Base-by-base conservation (phyloP, 2,329 filamentous ascomycete species). In the Sporothrix pallida region DNA sequence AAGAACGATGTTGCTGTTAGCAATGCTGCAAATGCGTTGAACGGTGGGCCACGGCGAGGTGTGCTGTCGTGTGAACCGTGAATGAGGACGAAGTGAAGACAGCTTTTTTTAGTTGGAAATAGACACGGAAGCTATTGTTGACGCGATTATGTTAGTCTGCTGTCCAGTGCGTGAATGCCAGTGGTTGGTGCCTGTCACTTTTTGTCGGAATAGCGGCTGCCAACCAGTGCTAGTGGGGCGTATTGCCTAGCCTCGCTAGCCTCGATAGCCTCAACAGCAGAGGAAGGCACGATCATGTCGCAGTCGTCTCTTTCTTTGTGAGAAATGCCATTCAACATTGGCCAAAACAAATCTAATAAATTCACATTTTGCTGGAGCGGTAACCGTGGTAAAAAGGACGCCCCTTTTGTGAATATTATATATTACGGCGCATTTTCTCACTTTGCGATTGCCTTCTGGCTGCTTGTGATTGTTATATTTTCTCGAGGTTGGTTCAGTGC, bases 121-220 rank as follows among this genome's bases (percentile, higher is more conserved):
- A 48, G 62, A 44, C 67, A 26, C 31, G 67, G 31, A 31, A 42
- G 67, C 31, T 23, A 17, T 56, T n/a, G 48, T 20, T 9, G 48
- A 70, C 67, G 67, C 50, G 67, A 70, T 52, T 23, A 31, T 70
- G 67, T 70, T 70, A 70, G 67, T 56, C 48, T 56, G 67, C 31
- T 68, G 65, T 20, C 23, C 20, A 48, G 42, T 7, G 42, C 62
- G 42, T 48, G 42, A 67, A 67, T 65, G 37, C n/a, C 60, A 13
- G 62, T 20, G 10, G 62, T 15, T 48, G n/a, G 62, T 48, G 42
- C 20, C 42, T 67, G 62, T 44, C 60, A 26, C 62, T 10, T 37
- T 26, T 13, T 31, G 63, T 13, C 23, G 15, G 23, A 68, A 68
- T n/a, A 52, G 46, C 63, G 44, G 20, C 20, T 15, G 44, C 13